These are phyloP conservation scores for Haplographium delicatum DNA, from an alignment of 495 filamentous ascomycete species.

Conservation along the genomic window DNA sequence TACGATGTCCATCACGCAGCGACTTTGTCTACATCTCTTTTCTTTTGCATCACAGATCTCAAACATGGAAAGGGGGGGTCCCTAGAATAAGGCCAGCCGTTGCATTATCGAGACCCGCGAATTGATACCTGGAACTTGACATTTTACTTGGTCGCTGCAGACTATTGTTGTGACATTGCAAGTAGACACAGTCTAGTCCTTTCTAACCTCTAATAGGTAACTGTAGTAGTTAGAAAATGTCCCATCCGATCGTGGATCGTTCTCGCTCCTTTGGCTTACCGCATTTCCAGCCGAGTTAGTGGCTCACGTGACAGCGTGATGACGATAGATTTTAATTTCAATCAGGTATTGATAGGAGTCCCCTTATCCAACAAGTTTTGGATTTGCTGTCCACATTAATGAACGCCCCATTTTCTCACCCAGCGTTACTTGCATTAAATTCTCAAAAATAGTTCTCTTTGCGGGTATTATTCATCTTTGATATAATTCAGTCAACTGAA, in stretches of 20 bases:
- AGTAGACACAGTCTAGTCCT: too few relatives aligned
- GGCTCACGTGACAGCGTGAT: neutral
- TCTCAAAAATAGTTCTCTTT: slow-evolving; percentile 1
- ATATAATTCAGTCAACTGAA: neutral
- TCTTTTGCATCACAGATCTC: slow-evolving; percentile 24
- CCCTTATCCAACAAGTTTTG: neutral
- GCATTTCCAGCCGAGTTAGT: too few relatives aligned
- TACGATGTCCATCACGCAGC: slow-evolving; percentile 25
- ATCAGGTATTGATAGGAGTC: too few relatives aligned
- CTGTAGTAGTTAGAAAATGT: too few relatives aligned
- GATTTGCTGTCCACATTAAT: neutral
- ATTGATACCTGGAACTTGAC: slow-evolving; percentile 17
- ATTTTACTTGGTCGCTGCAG: too few relatives aligned
- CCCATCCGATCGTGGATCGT: too few relatives aligned
- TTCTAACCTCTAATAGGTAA: too few relatives aligned
- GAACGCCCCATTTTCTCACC: too few relatives aligned
- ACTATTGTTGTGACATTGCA: too few relatives aligned
- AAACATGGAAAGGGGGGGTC: slow-evolving; percentile 5
- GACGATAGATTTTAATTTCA: too few relatives aligned
- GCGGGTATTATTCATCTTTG: slow-evolving; percentile 5
- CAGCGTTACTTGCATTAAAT: neutral
- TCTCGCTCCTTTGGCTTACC: neutral
- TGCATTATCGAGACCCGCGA: slow-evolving; percentile 19
- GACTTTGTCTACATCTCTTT: slow-evolving; percentile 19
- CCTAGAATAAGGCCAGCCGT: slow-evolving; percentile 18